Evolutionary conservation across 108 stramenopile species (phyloP).

Genomic region (Schizochytrium sp.): DNA sequence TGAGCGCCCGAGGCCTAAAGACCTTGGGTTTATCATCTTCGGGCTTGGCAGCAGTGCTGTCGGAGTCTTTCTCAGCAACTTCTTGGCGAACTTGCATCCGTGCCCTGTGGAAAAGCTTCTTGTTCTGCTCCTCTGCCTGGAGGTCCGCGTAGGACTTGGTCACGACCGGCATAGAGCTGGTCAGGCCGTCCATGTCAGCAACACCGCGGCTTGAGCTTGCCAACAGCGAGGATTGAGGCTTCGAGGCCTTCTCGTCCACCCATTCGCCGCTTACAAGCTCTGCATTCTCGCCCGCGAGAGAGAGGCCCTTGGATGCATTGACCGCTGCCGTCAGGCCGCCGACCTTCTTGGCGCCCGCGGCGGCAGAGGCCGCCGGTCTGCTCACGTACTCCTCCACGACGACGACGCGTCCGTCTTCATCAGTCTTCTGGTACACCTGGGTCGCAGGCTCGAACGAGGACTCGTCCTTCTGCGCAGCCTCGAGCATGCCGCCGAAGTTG

Average conservation of each 20-base stretch:
- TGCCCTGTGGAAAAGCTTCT: conserved; percentile 29
- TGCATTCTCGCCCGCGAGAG: background rate
- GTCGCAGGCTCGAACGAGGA: conserved; percentile 10
- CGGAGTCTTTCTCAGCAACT: background rate
- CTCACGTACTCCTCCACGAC: background rate
- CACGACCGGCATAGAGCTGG: background rate
- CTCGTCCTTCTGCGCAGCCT: conserved; percentile 39
- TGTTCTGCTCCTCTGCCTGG: conserved; percentile 54
- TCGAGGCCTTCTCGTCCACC: conserved; percentile 12
- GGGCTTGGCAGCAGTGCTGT: background rate
- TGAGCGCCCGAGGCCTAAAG: conserved; percentile 11
- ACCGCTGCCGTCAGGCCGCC: conserved; percentile 60
- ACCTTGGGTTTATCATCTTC: conserved; percentile 57
- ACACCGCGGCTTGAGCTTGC: conserved; percentile 3
- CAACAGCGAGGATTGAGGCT: background rate
- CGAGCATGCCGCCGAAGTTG: conserved; percentile 25
- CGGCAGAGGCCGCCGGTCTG: background rate
- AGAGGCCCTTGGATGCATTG: background rate
- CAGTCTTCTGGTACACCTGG: conserved; percentile 5
- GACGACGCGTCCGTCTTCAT: conserved; percentile 10
- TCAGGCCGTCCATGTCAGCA: conserved; percentile 14
- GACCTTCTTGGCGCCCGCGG: background rate
- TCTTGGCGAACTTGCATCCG: conserved; percentile 20
- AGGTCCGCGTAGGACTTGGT: conserved; percentile 37
- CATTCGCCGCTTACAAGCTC: conserved; percentile 38